Evolutionary conservation across 495 filamentous ascomycete genomes (phyloP).

Genomic region (Neurospora intermedia): DNA sequence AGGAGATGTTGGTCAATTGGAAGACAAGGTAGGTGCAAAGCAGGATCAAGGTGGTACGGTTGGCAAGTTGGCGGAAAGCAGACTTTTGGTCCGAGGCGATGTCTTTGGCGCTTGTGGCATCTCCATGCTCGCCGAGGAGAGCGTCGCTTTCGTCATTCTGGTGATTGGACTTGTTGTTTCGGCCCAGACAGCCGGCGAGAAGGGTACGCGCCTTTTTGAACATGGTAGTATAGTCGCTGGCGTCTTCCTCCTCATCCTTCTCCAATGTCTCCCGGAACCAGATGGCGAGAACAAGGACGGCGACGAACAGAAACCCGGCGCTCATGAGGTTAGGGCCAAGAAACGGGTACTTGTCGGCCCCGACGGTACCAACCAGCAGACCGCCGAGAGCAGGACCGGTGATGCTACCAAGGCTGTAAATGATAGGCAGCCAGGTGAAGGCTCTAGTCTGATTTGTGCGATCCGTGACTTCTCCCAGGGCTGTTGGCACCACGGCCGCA

Average conservation of each 20-base stretch:
- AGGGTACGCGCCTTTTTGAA: slow-evolving; percentile 6
- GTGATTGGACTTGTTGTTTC: slow-evolving; percentile 16
- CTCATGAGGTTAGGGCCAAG: slow-evolving; percentile 72
- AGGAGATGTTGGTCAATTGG: slow-evolving; percentile 78
- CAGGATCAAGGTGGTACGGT: slow-evolving; percentile 68
- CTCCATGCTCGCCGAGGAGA: slow-evolving; percentile 15
- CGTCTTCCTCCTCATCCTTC: slow-evolving; percentile 40
- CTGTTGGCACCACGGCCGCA: slow-evolving; percentile 73
- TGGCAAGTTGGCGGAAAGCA: slow-evolving; percentile 47
- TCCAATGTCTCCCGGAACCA: slow-evolving; percentile 88
- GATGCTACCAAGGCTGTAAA: slow-evolving; percentile 89
- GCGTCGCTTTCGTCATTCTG: slow-evolving; percentile 27
- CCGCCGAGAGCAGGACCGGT: slow-evolving; percentile 89
- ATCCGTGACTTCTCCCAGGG: slow-evolving; percentile 90
- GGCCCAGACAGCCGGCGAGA: slow-evolving; percentile 4
- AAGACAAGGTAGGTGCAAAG: slow-evolving; percentile 79
- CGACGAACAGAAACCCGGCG: slow-evolving; percentile 57
- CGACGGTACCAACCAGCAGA: slow-evolving; percentile 50
- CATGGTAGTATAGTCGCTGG: neutral
- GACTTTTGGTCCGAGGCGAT: slow-evolving; percentile 25
- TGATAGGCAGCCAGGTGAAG: slow-evolving; percentile 83
- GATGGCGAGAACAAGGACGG: slow-evolving; percentile 59
- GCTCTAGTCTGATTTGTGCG: slow-evolving; percentile 84
- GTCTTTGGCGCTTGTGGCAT: slow-evolving; percentile 18
- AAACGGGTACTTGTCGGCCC: slow-evolving; percentile 60